Base-by-base conservation (phyloP, 768 basidiomycete species). In the Tylopilus cervinicoccineus region DNA sequence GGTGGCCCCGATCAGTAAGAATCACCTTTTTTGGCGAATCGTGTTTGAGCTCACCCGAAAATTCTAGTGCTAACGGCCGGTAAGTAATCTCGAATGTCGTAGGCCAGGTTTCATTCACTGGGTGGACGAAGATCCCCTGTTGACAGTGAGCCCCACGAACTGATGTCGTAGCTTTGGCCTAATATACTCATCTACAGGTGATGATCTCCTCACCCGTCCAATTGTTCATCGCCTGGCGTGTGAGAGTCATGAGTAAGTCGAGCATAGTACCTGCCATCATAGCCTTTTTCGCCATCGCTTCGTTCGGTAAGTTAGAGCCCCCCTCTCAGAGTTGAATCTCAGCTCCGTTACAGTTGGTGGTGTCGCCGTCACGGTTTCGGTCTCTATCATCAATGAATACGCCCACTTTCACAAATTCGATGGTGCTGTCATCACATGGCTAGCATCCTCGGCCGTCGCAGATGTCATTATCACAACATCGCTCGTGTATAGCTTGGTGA, bases 201-300 rank as follows among this genome's bases (percentile, higher is more conserved):
- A 68, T 78, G 49, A 75, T 75, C 20, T 74, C 72, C 3, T 56
- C 67, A 16, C 52, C 70, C 10, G 75, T 77, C 8, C 76, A 78
- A 47, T 45, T 72, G 7, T 79, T 79, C 58, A 77, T 76, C 38
- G 73, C 74, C 4, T 73, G 71, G 70, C 63, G 72, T 23, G 70
- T 73, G 33, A 67, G 62, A 23, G 59, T 71, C 11, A 55, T 74
- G 45, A 70, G 63, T 6, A 54, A 56, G 31, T 70, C 66, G 38
- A 53, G 39, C 8, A 48, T 58, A 22, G 36, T 65, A 14, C 65
- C 65, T 17, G 36, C 26, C 14, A 33, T 68, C 26, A 66, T 73
- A 37, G 13, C 12, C 42, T 41, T 54, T 23, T 29, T 58, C 8
- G 53, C 53, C 4, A 34, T 58, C 17, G 24, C 44, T 4, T 43